These are phyloP conservation scores for Ceratobasidium sp. DNA, from an alignment of 1,284 basidiomycete species.

Conservation along the genomic window DNA sequence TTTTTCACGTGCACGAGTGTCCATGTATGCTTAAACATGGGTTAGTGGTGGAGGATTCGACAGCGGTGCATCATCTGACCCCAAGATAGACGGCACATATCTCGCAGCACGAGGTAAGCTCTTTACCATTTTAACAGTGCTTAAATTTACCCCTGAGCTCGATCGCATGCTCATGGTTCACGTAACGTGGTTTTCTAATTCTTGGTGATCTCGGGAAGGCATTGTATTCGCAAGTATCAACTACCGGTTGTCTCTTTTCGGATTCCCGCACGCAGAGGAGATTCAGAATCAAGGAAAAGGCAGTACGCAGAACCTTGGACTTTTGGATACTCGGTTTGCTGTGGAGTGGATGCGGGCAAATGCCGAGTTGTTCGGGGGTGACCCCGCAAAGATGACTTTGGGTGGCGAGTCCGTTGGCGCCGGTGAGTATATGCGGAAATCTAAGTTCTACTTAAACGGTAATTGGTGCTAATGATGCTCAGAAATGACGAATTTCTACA, in stretches of 20 bases:
- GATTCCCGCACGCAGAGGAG: constrained; percentile 61
- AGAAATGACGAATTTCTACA: constrained; percentile 58
- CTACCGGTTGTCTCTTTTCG: constrained; percentile 62
- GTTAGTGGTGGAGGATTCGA: constrained; percentile 55
- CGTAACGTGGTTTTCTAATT: background rate
- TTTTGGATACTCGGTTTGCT: constrained; percentile 60
- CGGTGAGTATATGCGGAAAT: constrained; percentile 30
- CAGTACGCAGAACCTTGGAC: constrained; percentile 54
- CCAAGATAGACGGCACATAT: constrained; percentile 63
- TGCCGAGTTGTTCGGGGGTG: constrained; percentile 63
- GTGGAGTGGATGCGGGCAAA: constrained; percentile 64
- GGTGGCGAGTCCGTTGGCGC: constrained; percentile 29
- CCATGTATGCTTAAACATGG: constrained; percentile 3
- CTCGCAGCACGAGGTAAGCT: constrained; percentile 54
- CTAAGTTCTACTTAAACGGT: background rate
- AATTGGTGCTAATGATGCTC: background rate
- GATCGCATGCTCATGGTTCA: background rate
- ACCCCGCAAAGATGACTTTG: constrained; percentile 53
- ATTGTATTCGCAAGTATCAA: constrained; percentile 63
- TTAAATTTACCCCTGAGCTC: background rate
- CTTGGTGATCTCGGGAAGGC: constrained; percentile 51
- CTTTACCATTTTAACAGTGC: background rate
- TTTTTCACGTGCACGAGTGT: background rate
- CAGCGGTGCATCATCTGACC: constrained; percentile 62
- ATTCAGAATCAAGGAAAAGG: constrained; percentile 49